Conservation (phyloP, 208 protist species). For the Porcisia hertigi region DNA sequence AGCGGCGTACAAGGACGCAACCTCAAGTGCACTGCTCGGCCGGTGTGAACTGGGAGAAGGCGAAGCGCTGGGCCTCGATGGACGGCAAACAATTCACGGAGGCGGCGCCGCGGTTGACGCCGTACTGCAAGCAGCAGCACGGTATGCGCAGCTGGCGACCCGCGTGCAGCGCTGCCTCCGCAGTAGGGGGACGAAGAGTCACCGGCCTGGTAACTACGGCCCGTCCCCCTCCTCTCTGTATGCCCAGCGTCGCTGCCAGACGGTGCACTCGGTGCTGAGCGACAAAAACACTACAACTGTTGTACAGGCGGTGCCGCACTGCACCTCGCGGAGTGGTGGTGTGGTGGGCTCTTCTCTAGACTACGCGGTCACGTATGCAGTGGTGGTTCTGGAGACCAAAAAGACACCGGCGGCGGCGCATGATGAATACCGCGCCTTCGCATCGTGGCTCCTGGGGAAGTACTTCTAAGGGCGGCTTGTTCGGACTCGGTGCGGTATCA, state of each 20-base stretch:
- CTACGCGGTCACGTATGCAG: constrained; percentile 20
- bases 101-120: constrained; percentile 14
- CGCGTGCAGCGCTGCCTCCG: constrained; percentile 10
- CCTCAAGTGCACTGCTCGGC: not conserved
- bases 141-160: constrained; percentile 14
- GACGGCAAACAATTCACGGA: constrained; percentile 7
- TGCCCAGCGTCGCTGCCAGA: constrained; percentile 4
- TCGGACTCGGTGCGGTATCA: not conserved
- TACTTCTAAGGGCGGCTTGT: constrained; percentile 5
- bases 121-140: constrained; percentile 17
- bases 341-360: not conserved
- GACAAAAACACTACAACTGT: constrained; percentile 6
- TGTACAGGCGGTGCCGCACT: constrained; percentile 18
- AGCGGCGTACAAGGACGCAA: not conserved
- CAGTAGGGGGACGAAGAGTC: not conserved
- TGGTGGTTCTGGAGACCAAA: constrained; percentile 25
- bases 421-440: constrained; percentile 38
- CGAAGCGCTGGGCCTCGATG: constrained; percentile 5
- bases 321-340: not conserved
- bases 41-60: constrained; percentile 4
- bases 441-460: constrained; percentile 50
- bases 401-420: constrained; percentile 21
- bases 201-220: not conserved
- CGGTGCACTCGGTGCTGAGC: constrained; percentile 28
- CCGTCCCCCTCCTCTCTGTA: not conserved